Conservation (phyloP, 2,329 filamentous ascomycete species). For the Fusarium sp. region DNA sequence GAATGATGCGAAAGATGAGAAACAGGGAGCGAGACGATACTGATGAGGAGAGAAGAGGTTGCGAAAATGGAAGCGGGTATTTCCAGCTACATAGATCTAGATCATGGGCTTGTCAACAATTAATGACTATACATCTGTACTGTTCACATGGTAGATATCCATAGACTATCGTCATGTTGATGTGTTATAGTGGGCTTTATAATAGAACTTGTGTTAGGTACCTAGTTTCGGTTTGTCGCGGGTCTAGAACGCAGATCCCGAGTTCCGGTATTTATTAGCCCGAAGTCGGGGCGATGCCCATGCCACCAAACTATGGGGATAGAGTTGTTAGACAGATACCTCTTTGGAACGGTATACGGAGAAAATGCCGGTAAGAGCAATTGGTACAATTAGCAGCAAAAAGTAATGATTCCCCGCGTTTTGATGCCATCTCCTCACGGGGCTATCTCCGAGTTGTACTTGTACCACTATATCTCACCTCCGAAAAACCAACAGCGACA, state of each 20-base stretch:
- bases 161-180: not conserved
- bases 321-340: constrained; percentile 29
- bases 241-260: constrained; percentile 26
- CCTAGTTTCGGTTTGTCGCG: constrained; percentile 30
- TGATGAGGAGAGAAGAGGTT: constrained; percentile 32
- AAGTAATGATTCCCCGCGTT: not conserved
- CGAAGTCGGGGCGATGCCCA: constrained; percentile 17
- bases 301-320: not conserved
- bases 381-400: not conserved
- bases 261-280: constrained; percentile 22
- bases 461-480: constrained; percentile 33
- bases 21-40: constrained; percentile 52
- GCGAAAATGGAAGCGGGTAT: constrained; percentile 17
- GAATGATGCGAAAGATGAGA: constrained; percentile 58
- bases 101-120: constrained; percentile 3
- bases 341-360: constrained; percentile 15
- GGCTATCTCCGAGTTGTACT: constrained; percentile 21
- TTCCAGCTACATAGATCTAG: constrained; percentile 16
- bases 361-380: constrained; percentile 19
- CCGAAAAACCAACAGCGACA: constrained; percentile 30
- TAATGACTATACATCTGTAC: not conserved
- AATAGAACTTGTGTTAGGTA: not conserved
- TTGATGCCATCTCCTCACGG: constrained; percentile 7
- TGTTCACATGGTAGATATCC: not conserved
- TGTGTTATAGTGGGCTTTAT: not conserved